phyloP scores from a whole-genome alignment of 768 basidiomycete genomes.

The Rhizopogon vulgaris region DNA sequence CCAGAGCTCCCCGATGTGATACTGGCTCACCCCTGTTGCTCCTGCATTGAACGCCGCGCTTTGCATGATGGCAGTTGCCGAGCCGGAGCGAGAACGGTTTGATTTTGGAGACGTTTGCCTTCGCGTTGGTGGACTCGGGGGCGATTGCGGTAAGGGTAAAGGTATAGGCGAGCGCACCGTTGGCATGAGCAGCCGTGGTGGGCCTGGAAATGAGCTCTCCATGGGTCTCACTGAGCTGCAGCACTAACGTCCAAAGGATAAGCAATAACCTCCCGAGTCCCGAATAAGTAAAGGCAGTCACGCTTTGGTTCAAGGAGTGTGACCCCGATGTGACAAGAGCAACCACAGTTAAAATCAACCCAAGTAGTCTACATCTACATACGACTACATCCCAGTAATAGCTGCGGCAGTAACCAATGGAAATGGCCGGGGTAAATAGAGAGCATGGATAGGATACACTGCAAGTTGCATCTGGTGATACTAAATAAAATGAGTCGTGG shows the following conservation, averaged over 20 bases:
- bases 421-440: neutral
- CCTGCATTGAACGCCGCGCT: constrained; percentile 7
- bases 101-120: constrained; percentile 20
- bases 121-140: constrained; percentile 12
- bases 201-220: constrained; percentile 3
- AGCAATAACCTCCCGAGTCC: neutral
- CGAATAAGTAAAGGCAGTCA: neutral
- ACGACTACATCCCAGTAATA: neutral
- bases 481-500: neutral
- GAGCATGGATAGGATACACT: neutral
- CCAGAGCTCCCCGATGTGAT: constrained; percentile 33
- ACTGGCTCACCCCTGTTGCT: constrained; percentile 3
- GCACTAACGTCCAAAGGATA: neutral
- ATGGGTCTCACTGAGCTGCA: neutral
- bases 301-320: neutral
- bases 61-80: constrained; percentile 16
- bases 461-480: neutral
- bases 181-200: constrained; percentile 24
- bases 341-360: neutral
- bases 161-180: constrained; percentile 23
- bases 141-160: constrained; percentile 3
- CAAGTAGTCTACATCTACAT: neutral
- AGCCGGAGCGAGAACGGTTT: constrained; percentile 28
- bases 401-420: neutral
- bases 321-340: neutral